phyloP scores from a whole-genome alignment of 2,329 filamentous ascomycete genomes.

The Fusarium nanum region DNA sequence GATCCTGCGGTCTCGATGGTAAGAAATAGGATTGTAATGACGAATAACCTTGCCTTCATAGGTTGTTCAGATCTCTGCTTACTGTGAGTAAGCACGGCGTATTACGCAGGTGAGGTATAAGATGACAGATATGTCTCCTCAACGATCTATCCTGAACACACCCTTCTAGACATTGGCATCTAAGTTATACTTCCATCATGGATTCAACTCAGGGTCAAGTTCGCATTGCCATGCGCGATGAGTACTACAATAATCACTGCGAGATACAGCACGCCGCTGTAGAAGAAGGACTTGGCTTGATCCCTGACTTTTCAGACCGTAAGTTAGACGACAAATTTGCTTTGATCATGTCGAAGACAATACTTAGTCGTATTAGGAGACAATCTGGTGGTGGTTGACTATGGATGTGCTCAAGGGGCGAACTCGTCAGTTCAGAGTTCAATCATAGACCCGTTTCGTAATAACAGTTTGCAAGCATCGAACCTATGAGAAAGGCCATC shows the following conservation, averaged over 20 bases:
- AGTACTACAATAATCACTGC: conserved; percentile 16
- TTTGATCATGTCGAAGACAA: too few relatives aligned
- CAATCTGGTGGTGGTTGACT: not conserved
- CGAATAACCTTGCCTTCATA: too few relatives aligned
- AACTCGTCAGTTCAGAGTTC: not conserved
- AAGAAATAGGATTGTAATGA: too few relatives aligned
- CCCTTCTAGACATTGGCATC: fast-evolving
- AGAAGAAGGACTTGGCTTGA: not conserved
- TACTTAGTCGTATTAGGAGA: not conserved
- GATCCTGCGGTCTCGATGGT: too few relatives aligned
- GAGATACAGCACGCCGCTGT: conserved; percentile 11
- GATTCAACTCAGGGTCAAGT: not conserved
- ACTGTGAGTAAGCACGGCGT: too few relatives aligned
- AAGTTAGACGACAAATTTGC: fast-evolving
- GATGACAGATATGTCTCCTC: too few relatives aligned
- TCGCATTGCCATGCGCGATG: conserved; percentile 17
- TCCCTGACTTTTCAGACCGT: not conserved
- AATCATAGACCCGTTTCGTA: fast-evolving
- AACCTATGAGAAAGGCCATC: not conserved
- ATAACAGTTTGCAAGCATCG: not conserved
- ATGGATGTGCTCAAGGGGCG: conserved; percentile 7
- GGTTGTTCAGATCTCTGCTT: too few relatives aligned
- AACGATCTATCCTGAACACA: fast-evolving
- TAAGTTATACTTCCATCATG: not conserved
- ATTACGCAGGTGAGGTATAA: too few relatives aligned